Evolutionary conservation across 805 yeast genomes (phyloP).

Genomic region (Torulaspora quercuum): DNA sequence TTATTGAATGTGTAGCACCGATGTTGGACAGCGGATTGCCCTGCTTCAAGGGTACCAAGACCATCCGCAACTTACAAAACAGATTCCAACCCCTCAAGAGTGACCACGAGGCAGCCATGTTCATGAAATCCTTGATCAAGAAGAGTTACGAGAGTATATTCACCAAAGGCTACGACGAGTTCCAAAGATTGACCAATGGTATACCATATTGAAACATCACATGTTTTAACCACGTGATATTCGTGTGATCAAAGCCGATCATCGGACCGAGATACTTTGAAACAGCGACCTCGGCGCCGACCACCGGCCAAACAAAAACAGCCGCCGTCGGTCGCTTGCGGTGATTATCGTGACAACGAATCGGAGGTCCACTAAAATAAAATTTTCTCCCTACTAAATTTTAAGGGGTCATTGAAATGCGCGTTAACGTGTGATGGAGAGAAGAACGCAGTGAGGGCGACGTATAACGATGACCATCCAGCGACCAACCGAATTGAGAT

Average conservation of each 20-base stretch:
- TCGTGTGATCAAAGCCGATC: conserved; percentile 6
- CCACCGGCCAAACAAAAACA: conserved; percentile 5
- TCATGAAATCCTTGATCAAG: conserved; percentile 69
- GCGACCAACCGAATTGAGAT: conserved; percentile 3
- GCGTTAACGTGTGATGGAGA: too few relatives aligned
- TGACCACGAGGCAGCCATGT: conserved; percentile 80
- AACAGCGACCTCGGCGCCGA: conserved; percentile 8
- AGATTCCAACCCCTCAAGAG: conserved; percentile 79
- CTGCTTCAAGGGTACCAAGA: conserved; percentile 80
- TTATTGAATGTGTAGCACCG: conserved; percentile 80
- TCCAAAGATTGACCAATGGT: conserved; percentile 94
- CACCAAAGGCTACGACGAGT: conserved; percentile 95
- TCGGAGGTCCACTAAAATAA: conserved; percentile 6
- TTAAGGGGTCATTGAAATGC: too few relatives aligned
- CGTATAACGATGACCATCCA: too few relatives aligned
- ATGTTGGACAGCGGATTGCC: conserved; percentile 96
- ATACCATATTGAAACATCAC: conserved; percentile 70
- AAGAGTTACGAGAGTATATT: conserved; percentile 83
- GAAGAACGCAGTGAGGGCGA: too few relatives aligned
- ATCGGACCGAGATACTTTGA: conserved; percentile 3
- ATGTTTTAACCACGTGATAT: neutral
- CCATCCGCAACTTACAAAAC: conserved; percentile 69
- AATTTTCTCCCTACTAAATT: neutral
- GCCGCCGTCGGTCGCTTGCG: conserved; percentile 6
- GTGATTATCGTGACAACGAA: conserved; percentile 4